Conservation (phyloP, 2,329 filamentous ascomycete species). For the Claviceps cyperi region DNA sequence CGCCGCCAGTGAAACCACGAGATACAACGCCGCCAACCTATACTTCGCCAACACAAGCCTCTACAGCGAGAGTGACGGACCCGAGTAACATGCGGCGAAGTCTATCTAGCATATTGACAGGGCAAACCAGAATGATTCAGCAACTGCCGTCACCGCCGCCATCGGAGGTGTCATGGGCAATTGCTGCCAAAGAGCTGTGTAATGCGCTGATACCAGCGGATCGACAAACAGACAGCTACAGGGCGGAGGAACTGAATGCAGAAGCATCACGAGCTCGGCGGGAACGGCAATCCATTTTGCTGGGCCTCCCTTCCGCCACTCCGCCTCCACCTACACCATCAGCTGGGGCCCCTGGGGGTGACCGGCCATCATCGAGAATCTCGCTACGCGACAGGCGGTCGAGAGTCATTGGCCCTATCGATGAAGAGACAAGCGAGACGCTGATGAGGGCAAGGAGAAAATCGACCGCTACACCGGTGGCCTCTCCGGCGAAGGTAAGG, state of each 20-base stretch:
- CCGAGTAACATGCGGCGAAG: conserved; percentile 51
- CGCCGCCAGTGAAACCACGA: conserved; percentile 38
- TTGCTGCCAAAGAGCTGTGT: conserved; percentile 69
- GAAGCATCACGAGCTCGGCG: conserved; percentile 48
- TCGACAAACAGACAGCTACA: conserved; percentile 62
- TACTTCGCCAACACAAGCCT: conserved; percentile 77
- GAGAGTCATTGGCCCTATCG: conserved; percentile 38
- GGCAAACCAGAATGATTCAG: conserved; percentile 6
- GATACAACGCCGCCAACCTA: conserved; percentile 53
- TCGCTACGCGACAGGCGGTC: conserved; percentile 59
- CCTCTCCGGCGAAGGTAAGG: conserved; percentile 17
- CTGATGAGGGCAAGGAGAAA: conserved; percentile 36
- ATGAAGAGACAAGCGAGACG: conserved; percentile 23
- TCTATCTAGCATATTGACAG: conserved; percentile 35
- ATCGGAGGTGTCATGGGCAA: conserved; percentile 73
- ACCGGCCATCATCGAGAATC: conserved; percentile 44
- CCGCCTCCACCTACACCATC: conserved; percentile 3
- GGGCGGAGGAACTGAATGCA: conserved; percentile 61
- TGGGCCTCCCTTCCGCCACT: conserved; percentile 10
- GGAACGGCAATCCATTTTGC: conserved; percentile 46
- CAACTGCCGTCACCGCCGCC: conserved; percentile 50
- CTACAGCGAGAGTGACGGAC: conserved; percentile 62
- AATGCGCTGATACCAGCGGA: conserved; percentile 67
- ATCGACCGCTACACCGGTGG: conserved; percentile 39
- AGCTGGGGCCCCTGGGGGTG: conserved; percentile 14